Conservation (phyloP, 164 flowering plant species). For the Hamamelis virginiana region DNA sequence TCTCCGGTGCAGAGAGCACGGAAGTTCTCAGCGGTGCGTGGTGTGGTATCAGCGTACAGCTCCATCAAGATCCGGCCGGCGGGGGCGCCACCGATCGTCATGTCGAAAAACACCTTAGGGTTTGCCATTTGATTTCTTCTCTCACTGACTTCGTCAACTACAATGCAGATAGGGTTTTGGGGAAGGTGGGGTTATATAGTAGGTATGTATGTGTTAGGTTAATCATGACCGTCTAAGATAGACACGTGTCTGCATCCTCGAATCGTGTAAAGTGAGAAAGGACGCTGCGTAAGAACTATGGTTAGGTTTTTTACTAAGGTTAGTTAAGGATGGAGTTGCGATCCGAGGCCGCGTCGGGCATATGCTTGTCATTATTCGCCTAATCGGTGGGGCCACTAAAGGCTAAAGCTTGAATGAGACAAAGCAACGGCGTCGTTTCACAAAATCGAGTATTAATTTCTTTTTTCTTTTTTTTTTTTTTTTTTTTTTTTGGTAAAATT, state of each 20-base stretch:
- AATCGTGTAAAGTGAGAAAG: neutral
- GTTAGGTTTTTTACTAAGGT: conserved; percentile 10
- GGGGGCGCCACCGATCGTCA: conserved; percentile 58
- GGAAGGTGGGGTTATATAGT: conserved; percentile 11
- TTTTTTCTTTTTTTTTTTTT: no score
- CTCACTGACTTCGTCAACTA: neutral
- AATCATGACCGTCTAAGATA: conserved; percentile 5
- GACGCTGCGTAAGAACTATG: conserved; percentile 9
- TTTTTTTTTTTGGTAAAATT: no score
- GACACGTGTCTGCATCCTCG: conserved; percentile 22
- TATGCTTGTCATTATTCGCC: conserved; percentile 3
- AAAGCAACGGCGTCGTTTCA: neutral
- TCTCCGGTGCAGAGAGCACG: conserved; percentile 90
- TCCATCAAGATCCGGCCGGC: conserved; percentile 79
- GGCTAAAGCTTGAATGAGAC: neutral
- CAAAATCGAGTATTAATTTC: no score
- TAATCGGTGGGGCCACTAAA: no score
- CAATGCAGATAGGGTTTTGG: conserved; percentile 5
- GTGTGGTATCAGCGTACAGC: conserved; percentile 60
- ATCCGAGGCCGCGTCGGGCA: neutral
- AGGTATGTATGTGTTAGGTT: neutral
- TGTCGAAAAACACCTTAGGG: conserved; percentile 83
- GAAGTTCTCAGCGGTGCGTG: conserved; percentile 78
- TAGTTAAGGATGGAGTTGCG: neutral
- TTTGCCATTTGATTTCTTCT: conserved; percentile 36